Conservation (phyloP, 2,329 filamentous ascomycete species). For the Pleomassaria siparia region DNA sequence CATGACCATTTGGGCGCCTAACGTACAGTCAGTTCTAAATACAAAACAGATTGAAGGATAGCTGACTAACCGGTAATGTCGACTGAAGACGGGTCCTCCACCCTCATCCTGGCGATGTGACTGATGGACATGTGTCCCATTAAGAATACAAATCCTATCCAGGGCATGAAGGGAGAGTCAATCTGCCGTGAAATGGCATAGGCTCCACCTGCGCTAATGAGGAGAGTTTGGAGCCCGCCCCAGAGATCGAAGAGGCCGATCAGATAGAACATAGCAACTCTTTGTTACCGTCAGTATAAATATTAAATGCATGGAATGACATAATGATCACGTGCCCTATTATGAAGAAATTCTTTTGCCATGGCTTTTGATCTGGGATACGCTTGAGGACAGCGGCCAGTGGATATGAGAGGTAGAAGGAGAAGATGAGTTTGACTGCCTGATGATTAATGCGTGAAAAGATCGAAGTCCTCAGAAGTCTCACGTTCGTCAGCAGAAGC, state of each 20-base stretch:
- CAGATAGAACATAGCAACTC: slow-evolving; percentile 84
- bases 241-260: slow-evolving; percentile 93
- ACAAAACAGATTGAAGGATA: background rate
- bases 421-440: slow-evolving; percentile 87
- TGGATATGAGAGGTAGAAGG: slow-evolving; percentile 90
- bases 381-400: slow-evolving; percentile 86
- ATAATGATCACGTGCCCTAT: slow-evolving; percentile 60
- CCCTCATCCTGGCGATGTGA: slow-evolving; percentile 79
- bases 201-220: slow-evolving; percentile 75
- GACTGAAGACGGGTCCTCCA: slow-evolving; percentile 64
- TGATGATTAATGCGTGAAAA: slow-evolving; percentile 11
- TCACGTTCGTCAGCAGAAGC: slow-evolving; percentile 66
- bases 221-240: slow-evolving; percentile 76
- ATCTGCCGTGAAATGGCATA: slow-evolving; percentile 84
- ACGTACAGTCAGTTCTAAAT: background rate
- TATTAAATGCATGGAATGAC: background rate
- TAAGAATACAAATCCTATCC: slow-evolving; percentile 88
- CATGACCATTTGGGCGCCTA: slow-evolving; percentile 88
- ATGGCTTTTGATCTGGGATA: slow-evolving; percentile 80
- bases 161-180: slow-evolving; percentile 92
- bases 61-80: slow-evolving; percentile 73
- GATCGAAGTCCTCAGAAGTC: slow-evolving; percentile 16
- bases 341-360: slow-evolving; percentile 84
- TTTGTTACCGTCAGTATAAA: slow-evolving; percentile 34
- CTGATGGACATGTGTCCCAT: slow-evolving; percentile 95